These are phyloP conservation scores for Phytophthora syringae DNA, from an alignment of 352 stramenopile species.

Conservation along the genomic window DNA sequence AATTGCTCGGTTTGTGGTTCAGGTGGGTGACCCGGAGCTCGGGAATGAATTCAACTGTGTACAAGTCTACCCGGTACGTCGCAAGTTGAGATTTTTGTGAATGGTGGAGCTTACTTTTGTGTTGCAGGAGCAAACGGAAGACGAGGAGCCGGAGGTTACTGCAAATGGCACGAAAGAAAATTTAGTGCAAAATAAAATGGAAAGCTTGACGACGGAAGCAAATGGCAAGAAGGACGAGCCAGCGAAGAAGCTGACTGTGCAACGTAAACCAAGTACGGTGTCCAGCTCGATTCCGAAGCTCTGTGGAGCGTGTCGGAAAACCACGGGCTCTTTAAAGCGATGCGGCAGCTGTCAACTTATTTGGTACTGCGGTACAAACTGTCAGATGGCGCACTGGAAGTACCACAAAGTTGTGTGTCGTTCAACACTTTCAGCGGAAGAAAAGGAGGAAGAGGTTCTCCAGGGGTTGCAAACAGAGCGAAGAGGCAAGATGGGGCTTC, in stretches of 20 bases:
- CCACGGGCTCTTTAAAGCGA: conserved; percentile 57
- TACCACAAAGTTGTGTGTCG: conserved; percentile 76
- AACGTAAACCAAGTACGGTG: conserved; percentile 34
- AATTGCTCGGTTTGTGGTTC: conserved; percentile 77
- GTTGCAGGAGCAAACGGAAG: conserved; percentile 48
- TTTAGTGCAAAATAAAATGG: conserved; percentile 18
- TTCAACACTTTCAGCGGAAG: conserved; percentile 36
- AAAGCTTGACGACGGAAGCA: conserved; percentile 5
- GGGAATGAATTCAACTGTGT: conserved; percentile 73
- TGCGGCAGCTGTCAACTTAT: conserved; percentile 79
- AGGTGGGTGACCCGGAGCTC: conserved; percentile 60
- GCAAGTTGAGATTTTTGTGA: background rate
- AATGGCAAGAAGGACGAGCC: conserved; percentile 28
- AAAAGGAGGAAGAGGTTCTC: conserved; percentile 54
- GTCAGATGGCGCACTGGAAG: conserved; percentile 84
- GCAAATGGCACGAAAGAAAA: conserved; percentile 8
- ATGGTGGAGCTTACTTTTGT: conserved; percentile 1
- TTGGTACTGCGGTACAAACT: conserved; percentile 79
- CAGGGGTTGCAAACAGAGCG: conserved; percentile 57
- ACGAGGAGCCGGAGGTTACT: conserved; percentile 31
- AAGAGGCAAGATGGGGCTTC: conserved; percentile 79
- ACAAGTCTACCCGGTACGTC: conserved; percentile 75
- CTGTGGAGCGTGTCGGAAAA: conserved; percentile 68
- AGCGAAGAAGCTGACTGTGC: conserved; percentile 36
- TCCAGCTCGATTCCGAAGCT: conserved; percentile 53